Evolutionary conservation across 2,329 filamentous ascomycete genomes (phyloP), one percentile per base, ranked within the genome.

Genomic region (Dothistroma pini): DNA sequence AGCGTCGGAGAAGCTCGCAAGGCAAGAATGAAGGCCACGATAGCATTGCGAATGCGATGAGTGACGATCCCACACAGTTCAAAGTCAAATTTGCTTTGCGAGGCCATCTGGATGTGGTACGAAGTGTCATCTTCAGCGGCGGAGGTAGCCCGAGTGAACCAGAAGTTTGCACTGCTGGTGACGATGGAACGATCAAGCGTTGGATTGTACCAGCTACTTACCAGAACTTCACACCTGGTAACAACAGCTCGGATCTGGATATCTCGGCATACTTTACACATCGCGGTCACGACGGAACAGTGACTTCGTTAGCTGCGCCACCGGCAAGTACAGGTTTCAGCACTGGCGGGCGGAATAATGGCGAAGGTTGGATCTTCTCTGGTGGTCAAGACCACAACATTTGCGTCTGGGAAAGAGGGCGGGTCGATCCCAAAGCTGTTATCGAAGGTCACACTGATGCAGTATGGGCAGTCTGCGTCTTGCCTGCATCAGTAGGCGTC

Each of bases 331-430:
- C 90, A 29, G 95, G 90, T 71, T 96, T 97, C 74, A 89, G 91
- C 8, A 96, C 91, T 19, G 91, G 93, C 38, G 92, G 93, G 7
- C 86, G 93, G 64, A 91, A 90, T 8, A 86, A 89, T 69, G 93
- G 93, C 34, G 95, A 97, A 69, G 95, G 95, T 31, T 99, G 95
- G 95, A 93, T 99, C 66, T 99, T 99, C 76, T 97, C 93, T 5
- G 95, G 95, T 63, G 95, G 95, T 4, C 92, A 97, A 74, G 95
- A 99, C 75, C 87, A 90, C 19, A 96, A 91, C 7, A 87, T 99
- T 41, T 86, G 93, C 32, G 92, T 99, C 0, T 99, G 95, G 95
- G 93, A 99, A 76, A 86, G 93, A 55, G 93, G 93, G 31, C 83
- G 93, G 52, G 91, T 99, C 34, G 95, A 97, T 73, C 92, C 95